Percentiles rank a stretch among this genome's conserved stretches.
phyloP scores from a whole-genome alignment of 1,139 yeast species.

The Yamadazyma taylorii region DNA sequence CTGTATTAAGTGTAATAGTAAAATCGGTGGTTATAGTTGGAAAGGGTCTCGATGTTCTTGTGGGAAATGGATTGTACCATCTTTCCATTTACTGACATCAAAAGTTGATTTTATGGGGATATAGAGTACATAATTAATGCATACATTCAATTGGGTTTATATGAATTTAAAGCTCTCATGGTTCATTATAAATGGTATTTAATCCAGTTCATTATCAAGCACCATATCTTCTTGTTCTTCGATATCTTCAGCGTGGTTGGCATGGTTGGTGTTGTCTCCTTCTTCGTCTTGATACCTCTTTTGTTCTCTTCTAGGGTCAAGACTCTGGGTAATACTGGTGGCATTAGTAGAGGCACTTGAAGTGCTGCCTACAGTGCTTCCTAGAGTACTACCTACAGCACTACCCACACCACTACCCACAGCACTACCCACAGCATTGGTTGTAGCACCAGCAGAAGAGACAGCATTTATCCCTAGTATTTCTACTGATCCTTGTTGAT shows the following conservation, averaged over 20 bases:
- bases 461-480: no score
- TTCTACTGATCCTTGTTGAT: no score
- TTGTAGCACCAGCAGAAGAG: no score
- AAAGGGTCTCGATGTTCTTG: constrained; percentile 93
- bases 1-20: constrained; percentile 73
- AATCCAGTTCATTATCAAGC: constrained; percentile 27
- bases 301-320: not conserved
- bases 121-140: no score
- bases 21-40: constrained; percentile 92
- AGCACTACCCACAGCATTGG: not conserved
- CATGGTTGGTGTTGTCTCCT: no score
- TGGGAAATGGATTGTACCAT: constrained; percentile 95
- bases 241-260: no score
- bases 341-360: not conserved
- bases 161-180: no score
- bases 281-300: no score
- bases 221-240: constrained; percentile 44
- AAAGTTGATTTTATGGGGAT: constrained; percentile 60
- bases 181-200: no score
- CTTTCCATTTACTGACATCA: constrained; percentile 76
- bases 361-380: not conserved
- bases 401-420: no score
- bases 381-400: not conserved
- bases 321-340: not conserved
- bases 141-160: constrained; percentile 3